Base-by-base conservation (phyloP, 164 flowering plant genomes). In the Sedum album region DNA sequence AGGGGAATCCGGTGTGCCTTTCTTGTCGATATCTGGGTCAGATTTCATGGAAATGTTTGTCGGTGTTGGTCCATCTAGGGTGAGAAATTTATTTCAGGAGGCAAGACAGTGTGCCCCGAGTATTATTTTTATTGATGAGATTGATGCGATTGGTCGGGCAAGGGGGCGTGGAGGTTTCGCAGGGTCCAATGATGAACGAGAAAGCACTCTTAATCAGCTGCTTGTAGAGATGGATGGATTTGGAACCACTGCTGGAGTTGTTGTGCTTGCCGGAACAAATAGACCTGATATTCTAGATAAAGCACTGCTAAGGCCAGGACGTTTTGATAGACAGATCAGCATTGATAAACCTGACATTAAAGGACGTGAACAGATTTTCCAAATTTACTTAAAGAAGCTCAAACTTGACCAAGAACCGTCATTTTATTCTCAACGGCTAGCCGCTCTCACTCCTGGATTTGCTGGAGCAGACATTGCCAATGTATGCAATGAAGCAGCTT, bases 41-140 rank as follows among this genome's bases (percentile, higher is more conserved):
- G 96, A 88, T 78, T 91, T 91, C 76, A 85, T 89, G 87, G 96
- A 91, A 73, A 88, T 89, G 96, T 91, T 88, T 81, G 94, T 86
- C 71, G 97, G 96, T 73, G 94, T 89, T 72, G 96, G 96, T 61
- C 89, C 97, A 57, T 84, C 97, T 0, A 88, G 97, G 76, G 97
- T 91, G 64, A 80, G 94, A 41, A 41, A 41, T 41, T 41, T 41
- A 13, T 41, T 41, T 14, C 46, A 41, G 15, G 46, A 41, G 15
- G 46, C 46, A 41, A 41, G 46, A 13, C 46, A 41, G 15, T 41
- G 46, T 41, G 46, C 46, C 0, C 46, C 97, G 25, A 88, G 96
- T 70, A 91, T 91, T 39, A 61, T 91, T 15, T 91, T 91, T 76
- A 89, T 91, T 77, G 96, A 91, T 77, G 97, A 89, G 74, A 91